Base-by-base conservation (phyloP, 140 eudicot species). In the Stevia rebaudiana region DNA sequence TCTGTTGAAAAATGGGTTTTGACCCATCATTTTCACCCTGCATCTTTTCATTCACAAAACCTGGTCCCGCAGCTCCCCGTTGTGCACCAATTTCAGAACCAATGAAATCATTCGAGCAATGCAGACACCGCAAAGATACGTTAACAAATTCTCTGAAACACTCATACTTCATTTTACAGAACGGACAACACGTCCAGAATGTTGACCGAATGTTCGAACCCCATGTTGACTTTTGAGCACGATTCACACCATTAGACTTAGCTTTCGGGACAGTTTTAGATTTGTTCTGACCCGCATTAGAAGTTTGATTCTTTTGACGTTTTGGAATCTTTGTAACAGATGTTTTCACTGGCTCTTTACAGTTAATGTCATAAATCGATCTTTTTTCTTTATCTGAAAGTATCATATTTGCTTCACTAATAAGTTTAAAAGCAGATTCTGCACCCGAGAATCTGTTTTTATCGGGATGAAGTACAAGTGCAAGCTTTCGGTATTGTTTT, bases 381-480 rank as follows among this genome's bases (percentile, higher is more conserved):
- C 87, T 74, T 77, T 84, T 86, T 25, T 42, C 78, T 70, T 69
- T 75, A 40, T 89, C 92, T 5, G 89, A 79, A 17, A 86, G 89
- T 59, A 78, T 65, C 65, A 74, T 76, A 69, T 83, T 77, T 67
- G 97, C 95, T 73, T 89, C 95, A 56, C 89, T 85, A 54, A 86
- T 71, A 58, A 89, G 78, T 80, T 86, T 89, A 74, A 89, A 89
- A 76, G 97, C 97, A 77, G 92, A 81, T 80, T 89, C 95, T 8
- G 97, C 97, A 21, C 97, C 97, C 2, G 91, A 85, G 23, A 81
- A 86, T 46, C 79, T 82, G 79, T 89, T 89, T 74, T 89, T 89
- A 47, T 89, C 95, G 3, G 97, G 97, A 71, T 89, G 97, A 53
- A 89, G 91, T 31, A 40, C 15, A 9, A 89, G 86, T 16, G 92